Evolutionary conservation across 768 basidiomycete species (phyloP).

Genomic region (Boletus edulis): DNA sequence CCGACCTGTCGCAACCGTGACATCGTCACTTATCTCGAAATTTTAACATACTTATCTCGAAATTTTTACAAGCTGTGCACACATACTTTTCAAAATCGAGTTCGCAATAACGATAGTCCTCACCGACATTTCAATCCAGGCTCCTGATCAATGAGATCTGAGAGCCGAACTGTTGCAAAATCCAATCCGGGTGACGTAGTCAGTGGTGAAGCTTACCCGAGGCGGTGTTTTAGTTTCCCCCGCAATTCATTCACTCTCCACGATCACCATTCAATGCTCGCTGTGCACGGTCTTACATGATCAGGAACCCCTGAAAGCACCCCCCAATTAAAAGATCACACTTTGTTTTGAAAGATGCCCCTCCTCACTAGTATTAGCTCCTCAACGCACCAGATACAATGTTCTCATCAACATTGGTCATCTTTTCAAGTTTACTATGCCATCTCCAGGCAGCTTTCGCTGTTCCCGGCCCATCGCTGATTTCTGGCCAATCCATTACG

Average conservation of each 20-base stretch:
- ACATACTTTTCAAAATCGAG: too few species aligned
- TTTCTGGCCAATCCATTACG: conserved; percentile 22
- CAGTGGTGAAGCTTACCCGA: background rate
- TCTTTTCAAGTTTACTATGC: conserved; percentile 12
- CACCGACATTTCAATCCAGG: too few species aligned
- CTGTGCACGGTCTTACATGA: background rate
- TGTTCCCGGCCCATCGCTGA: conserved; percentile 4
- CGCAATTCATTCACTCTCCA: conserved; percentile 1
- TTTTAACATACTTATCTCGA: too few species aligned
- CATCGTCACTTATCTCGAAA: too few species aligned
- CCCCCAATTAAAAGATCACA: background rate
- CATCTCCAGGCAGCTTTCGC: conserved; percentile 6
- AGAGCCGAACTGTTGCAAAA: too few species aligned
- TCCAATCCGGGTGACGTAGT: too few species aligned
- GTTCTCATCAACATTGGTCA: conserved; percentile 9
- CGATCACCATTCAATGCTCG: background rate
- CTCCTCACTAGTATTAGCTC: background rate
- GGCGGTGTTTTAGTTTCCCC: background rate
- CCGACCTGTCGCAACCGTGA: too few species aligned
- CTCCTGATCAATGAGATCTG: too few species aligned
- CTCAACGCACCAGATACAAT: conserved; percentile 6
- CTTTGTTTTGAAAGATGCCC: background rate
- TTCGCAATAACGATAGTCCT: too few species aligned
- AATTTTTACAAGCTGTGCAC: too few species aligned
- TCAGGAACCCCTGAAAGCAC: background rate